Conservation (phyloP, 257 asterid species). For the Gentiana macrophylla region DNA sequence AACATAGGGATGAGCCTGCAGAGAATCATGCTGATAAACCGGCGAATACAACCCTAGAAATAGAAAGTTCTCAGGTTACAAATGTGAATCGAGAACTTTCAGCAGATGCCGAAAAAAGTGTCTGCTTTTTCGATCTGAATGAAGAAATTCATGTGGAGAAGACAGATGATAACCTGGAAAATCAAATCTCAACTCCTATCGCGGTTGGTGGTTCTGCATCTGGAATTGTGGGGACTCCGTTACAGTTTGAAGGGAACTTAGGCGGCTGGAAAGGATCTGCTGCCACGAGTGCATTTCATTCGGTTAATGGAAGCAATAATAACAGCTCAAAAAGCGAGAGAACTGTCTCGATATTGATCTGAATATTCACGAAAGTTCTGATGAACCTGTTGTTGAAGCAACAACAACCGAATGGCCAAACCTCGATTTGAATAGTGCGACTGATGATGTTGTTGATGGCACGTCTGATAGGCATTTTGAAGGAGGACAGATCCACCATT, state of each 20-base stretch:
- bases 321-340: constrained; percentile 39
- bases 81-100: constrained; percentile 42
- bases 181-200: constrained; percentile 32
- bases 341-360: constrained; percentile 51
- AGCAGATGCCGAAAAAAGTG: constrained; percentile 25
- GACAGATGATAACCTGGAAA: constrained; percentile 33
- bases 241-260: constrained; percentile 66
- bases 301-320: constrained; percentile 35
- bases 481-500: constrained; percentile 13
- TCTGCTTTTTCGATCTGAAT: constrained; percentile 63
- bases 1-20: constrained; percentile 25
- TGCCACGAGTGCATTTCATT: constrained; percentile 64
- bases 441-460: constrained; percentile 22
- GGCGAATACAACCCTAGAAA: constrained; percentile 28
- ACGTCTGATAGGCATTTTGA: constrained; percentile 12
- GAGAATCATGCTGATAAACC: constrained; percentile 31
- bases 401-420: constrained; percentile 35
- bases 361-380: constrained; percentile 55
- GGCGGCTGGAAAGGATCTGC: constrained; percentile 93
- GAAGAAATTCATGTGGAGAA: constrained; percentile 46
- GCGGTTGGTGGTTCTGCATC: constrained; percentile 62
- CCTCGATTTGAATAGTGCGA: constrained; percentile 51
- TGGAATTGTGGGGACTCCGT: constrained; percentile 59
- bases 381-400: constrained; percentile 52
- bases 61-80: constrained; percentile 46